Evolutionary conservation across 2,329 filamentous ascomycete species (phyloP).

Genomic region (Bertia moriformis): DNA sequence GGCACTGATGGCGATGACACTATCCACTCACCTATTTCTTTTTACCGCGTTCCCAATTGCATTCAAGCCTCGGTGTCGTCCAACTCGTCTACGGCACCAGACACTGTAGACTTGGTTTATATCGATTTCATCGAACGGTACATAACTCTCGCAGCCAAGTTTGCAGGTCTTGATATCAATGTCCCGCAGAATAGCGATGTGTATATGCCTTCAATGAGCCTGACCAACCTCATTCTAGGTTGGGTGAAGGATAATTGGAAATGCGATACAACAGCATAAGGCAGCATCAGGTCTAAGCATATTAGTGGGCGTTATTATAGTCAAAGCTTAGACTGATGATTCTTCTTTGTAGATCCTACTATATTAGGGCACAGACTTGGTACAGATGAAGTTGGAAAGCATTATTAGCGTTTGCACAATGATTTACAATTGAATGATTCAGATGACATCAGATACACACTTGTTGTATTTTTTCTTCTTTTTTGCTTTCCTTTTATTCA

Average conservation of each 20-base stretch:
- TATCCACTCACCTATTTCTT: conserved; percentile 58
- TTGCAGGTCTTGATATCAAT: conserved; percentile 8
- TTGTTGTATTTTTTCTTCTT: too few relatives aligned
- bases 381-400: not conserved
- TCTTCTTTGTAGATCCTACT: not conserved
- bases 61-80: conserved; percentile 54
- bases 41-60: conserved; percentile 70
- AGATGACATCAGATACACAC: too few relatives aligned
- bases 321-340: not conserved
- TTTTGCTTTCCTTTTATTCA: too few relatives aligned
- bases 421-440: too few relatives aligned
- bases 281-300: too few relatives aligned
- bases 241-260: conserved; percentile 44
- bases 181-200: not conserved
- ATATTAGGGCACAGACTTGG: not conserved
- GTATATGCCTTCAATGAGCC: conserved; percentile 11
- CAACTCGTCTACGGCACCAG: conserved; percentile 31
- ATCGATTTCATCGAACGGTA: conserved; percentile 81
- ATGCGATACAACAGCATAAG: too few relatives aligned
- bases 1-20: conserved; percentile 83
- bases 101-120: conserved; percentile 75
- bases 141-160: conserved; percentile 60
- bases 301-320: too few relatives aligned
- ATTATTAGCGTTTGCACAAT: too few relatives aligned
- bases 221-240: conserved; percentile 40